Evolutionary conservation across 2,329 filamentous ascomycete genomes (phyloP), one percentile per base, ranked within the genome.

Genomic region (Aspergillus novoparasiticus): DNA sequence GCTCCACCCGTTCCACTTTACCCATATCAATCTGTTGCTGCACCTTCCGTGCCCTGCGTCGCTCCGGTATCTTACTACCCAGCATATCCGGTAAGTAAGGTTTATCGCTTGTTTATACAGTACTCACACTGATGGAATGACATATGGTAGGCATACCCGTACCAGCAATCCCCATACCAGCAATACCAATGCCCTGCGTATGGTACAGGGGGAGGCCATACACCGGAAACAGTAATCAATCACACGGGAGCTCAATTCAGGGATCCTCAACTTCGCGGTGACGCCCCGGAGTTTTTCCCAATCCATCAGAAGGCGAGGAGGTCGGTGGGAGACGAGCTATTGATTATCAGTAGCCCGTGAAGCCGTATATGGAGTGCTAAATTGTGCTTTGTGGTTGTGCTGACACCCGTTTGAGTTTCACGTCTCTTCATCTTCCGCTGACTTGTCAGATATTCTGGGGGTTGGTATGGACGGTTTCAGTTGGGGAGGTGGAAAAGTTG

Each of bases 241-340:
- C 26, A 39, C 54, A 56, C 23, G 48, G 51, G 28, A 30, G 23
- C 57, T 28, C 51, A 54, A 10, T 6, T 30, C 21, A 36, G 32
- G 21, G 54, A 36, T 30, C 62, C 53, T 23, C 56, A 62, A 45
- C 67, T 71, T 62, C 68, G 69, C 30, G 67, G 57, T 8, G 68
- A 71, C 46, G 69, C 69, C 14, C 69, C 69, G 3, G 68, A 66
- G 39, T 71, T 71, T 48, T 51, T 70, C 26, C 55, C 69, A 61
- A 54, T 23, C 23, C 30, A 43, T n/a, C 23, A 50, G 58, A 19
- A 41, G 39, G 9, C 41, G 28, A 63, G 54, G 57, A 48, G 61
- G 32, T 57, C 16, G 45, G 43, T 26, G 65, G 65, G 63, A 53
- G 39, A 41, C 1, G 19, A n/a, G 39, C 9, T n/a, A 8, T 10